Conservation (phyloP, 2,329 filamentous ascomycete species). For the Xylariaceae sp. region DNA sequence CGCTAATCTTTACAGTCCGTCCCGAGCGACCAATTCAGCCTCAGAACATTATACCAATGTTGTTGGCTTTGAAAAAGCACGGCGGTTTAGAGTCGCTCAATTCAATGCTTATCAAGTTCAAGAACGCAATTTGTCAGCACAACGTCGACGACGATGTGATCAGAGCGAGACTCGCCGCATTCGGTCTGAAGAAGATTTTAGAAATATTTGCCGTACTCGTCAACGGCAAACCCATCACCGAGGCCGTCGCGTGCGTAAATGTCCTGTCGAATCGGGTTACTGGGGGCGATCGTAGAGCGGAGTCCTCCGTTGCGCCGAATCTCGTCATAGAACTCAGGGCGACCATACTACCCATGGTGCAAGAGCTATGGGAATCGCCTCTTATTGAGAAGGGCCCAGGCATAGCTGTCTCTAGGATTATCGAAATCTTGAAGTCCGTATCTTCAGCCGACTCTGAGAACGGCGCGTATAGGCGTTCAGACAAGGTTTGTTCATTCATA, state of each 20-base stretch:
- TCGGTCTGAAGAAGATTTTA: constrained; percentile 74
- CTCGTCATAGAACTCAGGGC: constrained; percentile 82
- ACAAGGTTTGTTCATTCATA: constrained; percentile 44
- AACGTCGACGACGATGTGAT: constrained; percentile 40
- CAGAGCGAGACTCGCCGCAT: constrained; percentile 45
- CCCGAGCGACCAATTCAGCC: constrained; percentile 44
- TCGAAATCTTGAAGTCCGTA: constrained; percentile 77
- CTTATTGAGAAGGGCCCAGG: constrained; percentile 77
- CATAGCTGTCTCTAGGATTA: constrained; percentile 68
- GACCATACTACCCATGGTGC: constrained; percentile 69
- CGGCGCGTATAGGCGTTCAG: constrained; percentile 56
- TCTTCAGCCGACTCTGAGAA: constrained; percentile 72
- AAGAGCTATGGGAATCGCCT: constrained; percentile 77
- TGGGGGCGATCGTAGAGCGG: constrained; percentile 40
- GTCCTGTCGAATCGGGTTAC: constrained; percentile 35
- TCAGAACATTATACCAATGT: constrained; percentile 65
- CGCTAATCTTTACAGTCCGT: constrained; percentile 34
- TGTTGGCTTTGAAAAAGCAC: constrained; percentile 80
- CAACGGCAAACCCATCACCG: constrained; percentile 72
- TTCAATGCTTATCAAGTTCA: constrained; percentile 64
- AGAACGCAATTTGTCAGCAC: constrained; percentile 46
- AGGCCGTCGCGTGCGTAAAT: constrained; percentile 58
- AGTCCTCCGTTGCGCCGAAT: constrained; percentile 53
- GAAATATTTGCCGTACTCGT: constrained; percentile 73
- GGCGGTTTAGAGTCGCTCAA: constrained; percentile 72